Percentiles rank a stretch among this genome's conserved stretches.
Evolutionary conservation across 441 rosid genomes (phyloP).

Genomic region (Lepidium campestre): DNA sequence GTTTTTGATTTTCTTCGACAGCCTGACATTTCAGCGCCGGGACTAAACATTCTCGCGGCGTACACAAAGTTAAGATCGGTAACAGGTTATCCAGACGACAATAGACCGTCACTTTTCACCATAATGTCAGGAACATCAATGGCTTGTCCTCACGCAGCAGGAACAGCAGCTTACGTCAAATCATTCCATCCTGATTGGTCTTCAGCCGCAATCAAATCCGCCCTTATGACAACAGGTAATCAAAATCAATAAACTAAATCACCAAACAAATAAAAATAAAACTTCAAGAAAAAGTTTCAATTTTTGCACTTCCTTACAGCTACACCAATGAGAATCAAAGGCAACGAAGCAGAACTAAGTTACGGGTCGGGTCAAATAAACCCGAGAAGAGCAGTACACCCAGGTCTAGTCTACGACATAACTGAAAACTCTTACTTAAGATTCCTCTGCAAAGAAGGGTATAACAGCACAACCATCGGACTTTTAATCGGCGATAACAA

Average conservation of each 20-base stretch:
- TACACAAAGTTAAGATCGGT: conserved; percentile 33
- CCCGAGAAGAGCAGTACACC: conserved; percentile 44
- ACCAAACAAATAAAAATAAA: not conserved
- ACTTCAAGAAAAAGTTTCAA: not conserved
- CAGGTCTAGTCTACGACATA: conserved; percentile 53
- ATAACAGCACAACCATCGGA: conserved; percentile 43
- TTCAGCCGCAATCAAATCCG: conserved; percentile 59
- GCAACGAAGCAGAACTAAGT: conserved; percentile 38
- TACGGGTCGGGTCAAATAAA: conserved; percentile 62
- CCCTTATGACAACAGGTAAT: conserved; percentile 62
- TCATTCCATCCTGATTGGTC: conserved; percentile 62
- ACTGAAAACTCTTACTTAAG: conserved; percentile 32
- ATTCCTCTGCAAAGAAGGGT: conserved; percentile 58
- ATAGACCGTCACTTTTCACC: conserved; percentile 27
- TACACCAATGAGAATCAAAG: conserved; percentile 51
- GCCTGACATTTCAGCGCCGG: conserved; percentile 73
- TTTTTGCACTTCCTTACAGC: conserved; percentile 37
- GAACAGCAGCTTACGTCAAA: conserved; percentile 61
- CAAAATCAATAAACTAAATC: not conserved
- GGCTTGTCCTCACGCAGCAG: conserved; percentile 65
- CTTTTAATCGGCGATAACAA: conserved; percentile 26
- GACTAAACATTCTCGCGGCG: conserved; percentile 53
- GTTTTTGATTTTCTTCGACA: conserved; percentile 5
- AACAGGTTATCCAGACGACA: conserved; percentile 32
- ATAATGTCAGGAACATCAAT: conserved; percentile 63